Evolutionary conservation across 2,329 filamentous ascomycete species (phyloP), one percentile per base, ranked within the genome.

Genomic region (Pseudogymnoascus sp.): DNA sequence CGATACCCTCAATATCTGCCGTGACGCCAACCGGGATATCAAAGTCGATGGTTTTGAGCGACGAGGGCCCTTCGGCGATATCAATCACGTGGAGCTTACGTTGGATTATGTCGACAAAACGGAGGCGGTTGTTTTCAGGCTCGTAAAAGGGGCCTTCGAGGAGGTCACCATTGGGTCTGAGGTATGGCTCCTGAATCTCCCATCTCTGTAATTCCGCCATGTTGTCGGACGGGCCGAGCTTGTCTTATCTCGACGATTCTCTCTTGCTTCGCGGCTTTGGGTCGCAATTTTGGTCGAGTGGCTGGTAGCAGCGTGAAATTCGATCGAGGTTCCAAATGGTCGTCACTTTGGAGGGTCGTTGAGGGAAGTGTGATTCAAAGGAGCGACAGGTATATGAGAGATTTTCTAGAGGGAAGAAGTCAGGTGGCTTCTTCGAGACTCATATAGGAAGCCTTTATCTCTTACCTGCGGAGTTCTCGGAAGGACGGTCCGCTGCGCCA

Each of bases 41-140:
- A 41, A 87, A 75, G 71, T 85, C 78, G 38, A 80, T 67, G 11
- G 64, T 63, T 25, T 55, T 52, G 16, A 66, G 58, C 19, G 62
- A 62, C 3, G 30, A 58, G 67, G 59, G n/a, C 0, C 87, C 89
- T 64, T 82, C 77, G 58, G 75, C 72, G 23, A 95, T 78, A 69
- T 90, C 82, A 64, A 94, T 81, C 58, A 82, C 81, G 77, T 94
- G 88, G 52, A 96, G 72, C 65, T 86, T 84, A 72, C 89, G 83
- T 72, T 88, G 85, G 74, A 87, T 88, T 75, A 96, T 92, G 75
- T 97, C 92, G 65, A 92, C 84, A 73, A 91, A 92, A 66, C 90
- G 88, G 63, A 93, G 77, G 55, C 79, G 81, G 73, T 89, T 82
- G 60, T 82, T 84, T 22, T 76, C 77, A 63, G 81, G 77, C 73